Conservation (phyloP, 2,329 filamentous ascomycete species). For the Onygenales sp. region DNA sequence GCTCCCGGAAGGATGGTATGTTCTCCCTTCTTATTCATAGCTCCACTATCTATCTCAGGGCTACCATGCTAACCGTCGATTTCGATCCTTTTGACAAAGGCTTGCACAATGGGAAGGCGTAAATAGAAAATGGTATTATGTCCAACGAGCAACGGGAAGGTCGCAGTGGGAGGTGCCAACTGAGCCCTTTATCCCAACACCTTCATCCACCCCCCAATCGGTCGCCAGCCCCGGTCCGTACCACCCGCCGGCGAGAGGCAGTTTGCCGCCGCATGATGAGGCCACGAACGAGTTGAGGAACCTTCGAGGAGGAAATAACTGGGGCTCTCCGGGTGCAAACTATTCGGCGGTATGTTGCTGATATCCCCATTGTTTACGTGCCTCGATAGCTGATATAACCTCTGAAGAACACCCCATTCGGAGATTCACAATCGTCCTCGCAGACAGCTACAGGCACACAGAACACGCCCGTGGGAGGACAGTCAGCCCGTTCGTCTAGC, state of each 20-base stretch:
- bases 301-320: conserved; percentile 8
- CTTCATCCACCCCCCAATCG: conserved; percentile 18
- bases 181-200: conserved; percentile 28
- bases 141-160: conserved; percentile 29
- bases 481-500: conserved; percentile 7
- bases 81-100: conserved; percentile 14
- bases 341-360: conserved; percentile 8
- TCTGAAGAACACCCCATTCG: conserved; percentile 5
- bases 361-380: neutral
- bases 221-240: conserved; percentile 13
- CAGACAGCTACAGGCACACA: neutral
- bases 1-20: conserved; percentile 31
- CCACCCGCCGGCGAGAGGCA: conserved; percentile 7
- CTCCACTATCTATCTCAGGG: neutral
- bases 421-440: conserved; percentile 3
- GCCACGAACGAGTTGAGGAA: conserved; percentile 11
- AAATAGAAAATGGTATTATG: conserved; percentile 30
- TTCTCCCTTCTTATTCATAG: conserved; percentile 1
- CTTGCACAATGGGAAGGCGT: conserved; percentile 32
- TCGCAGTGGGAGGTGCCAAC: conserved; percentile 34
- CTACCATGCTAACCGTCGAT: neutral
- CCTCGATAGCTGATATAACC: neutral
- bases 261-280: conserved; percentile 9
- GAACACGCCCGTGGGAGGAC: conserved; percentile 3
- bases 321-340: conserved; percentile 2